These are phyloP conservation scores for Apophysomyces sp. DNA, from an alignment of 371 early-diverging fungal genomes.

Conservation along the genomic window DNA sequence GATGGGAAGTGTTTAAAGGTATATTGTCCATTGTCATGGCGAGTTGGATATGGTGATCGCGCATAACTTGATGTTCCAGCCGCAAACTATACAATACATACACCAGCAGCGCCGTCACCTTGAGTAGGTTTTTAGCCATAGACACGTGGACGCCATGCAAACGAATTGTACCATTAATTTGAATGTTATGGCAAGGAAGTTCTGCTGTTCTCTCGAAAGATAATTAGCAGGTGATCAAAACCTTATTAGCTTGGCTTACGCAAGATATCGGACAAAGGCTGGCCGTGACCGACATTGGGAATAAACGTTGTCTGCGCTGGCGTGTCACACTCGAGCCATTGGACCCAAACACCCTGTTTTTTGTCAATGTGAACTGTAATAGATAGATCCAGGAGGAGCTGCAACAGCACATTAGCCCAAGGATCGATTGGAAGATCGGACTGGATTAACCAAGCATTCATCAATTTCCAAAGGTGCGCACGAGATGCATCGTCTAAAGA, in stretches of 20 bases:
- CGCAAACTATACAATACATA: slow-evolving; percentile 53
- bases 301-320: slow-evolving; percentile 27
- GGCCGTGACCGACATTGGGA: slow-evolving; percentile 19
- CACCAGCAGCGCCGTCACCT: slow-evolving; percentile 25
- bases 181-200: background rate
- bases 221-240: background rate
- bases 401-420: slow-evolving; percentile 18
- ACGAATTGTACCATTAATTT: slow-evolving; percentile 15
- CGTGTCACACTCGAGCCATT: slow-evolving; percentile 1
- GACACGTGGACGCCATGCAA: slow-evolving; percentile 11
- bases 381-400: slow-evolving; percentile 5
- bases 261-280: slow-evolving; percentile 6
- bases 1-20: background rate
- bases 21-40: background rate
- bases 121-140: background rate
- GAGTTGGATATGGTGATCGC: slow-evolving; percentile 37
- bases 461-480: slow-evolving; percentile 24
- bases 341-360: background rate
- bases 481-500: slow-evolving; percentile 25
- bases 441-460: slow-evolving; percentile 23
- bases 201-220: slow-evolving; percentile 5
- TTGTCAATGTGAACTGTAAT: background rate
- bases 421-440: slow-evolving; percentile 9
- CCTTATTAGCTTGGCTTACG: slow-evolving; percentile 1
- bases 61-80: slow-evolving; percentile 48